Conservation (phyloP, 1,284 basidiomycete genomes). For the Psilocybe mexicana region DNA sequence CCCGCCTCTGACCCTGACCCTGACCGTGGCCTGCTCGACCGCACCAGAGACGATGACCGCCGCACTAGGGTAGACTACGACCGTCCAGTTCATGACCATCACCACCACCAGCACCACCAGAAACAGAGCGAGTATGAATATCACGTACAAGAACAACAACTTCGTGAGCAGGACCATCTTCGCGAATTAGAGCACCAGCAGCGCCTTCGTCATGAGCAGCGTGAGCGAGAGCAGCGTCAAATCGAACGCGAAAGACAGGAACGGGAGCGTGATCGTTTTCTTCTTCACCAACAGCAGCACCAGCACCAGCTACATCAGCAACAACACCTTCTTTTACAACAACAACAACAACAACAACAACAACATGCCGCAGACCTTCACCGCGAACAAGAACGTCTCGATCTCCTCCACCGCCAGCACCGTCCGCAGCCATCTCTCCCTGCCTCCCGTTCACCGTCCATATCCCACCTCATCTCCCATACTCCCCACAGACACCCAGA, state of each 20-base stretch:
- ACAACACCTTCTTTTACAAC: no score
- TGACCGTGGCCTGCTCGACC: background rate
- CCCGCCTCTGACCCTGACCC: conserved; percentile 10
- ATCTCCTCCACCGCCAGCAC: conserved; percentile 13
- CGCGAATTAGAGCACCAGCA: conserved; percentile 1
- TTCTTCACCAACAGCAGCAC: conserved; percentile 4
- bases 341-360: background rate
- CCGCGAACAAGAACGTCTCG: conserved; percentile 10
- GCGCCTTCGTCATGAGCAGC: background rate
- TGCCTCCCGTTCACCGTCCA: conserved; percentile 12
- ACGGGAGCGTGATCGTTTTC: conserved; percentile 2
- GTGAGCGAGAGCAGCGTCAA: conserved; percentile 2
- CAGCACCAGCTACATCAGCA: conserved; percentile 3
- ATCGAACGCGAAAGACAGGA: background rate
- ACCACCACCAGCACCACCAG: conserved; percentile 1
- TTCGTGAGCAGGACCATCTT: conserved; percentile 18
- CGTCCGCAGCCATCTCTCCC: conserved; percentile 10
- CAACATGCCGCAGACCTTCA: background rate
- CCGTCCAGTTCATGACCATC: conserved; percentile 9
- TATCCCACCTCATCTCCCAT: conserved; percentile 22
- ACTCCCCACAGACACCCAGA: conserved; percentile 14
- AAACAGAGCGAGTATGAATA: conserved; percentile 14
- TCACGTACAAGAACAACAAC: conserved; percentile 12
- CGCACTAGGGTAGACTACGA: conserved; percentile 10
- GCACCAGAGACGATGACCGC: conserved; percentile 11